Evolutionary conservation across 2,329 filamentous ascomycete genomes (phyloP), one percentile per base, ranked within the genome.

Genomic region (Penicillium sp.): DNA sequence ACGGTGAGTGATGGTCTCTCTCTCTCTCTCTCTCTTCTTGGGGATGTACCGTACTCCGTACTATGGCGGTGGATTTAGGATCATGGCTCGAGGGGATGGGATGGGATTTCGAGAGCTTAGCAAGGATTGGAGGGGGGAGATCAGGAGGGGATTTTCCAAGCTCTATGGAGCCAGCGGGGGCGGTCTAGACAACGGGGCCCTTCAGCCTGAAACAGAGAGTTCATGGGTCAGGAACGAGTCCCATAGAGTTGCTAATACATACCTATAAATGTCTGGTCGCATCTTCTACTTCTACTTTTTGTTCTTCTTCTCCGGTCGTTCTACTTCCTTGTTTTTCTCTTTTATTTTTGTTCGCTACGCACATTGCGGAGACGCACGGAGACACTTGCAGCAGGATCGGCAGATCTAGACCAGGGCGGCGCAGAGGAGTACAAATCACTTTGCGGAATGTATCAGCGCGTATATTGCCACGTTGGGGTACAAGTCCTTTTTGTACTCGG

Each of bases 121-220:
- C 13, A 23, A 48, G 38, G 50, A 42, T 41, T 31, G 33, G 33
- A 46, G 52, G 53, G 53, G 54, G 54, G 54, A 46, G 47, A 48
- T 42, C 45, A 50, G 49, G 53, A 53, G 61, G 60, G 60, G 61
- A 58, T 59, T 55, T 61, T 58, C 57, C 53, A 54, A 50, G 53
- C 53, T 53, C 51, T 56, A 55, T 48, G 58, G 60, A 47, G 53
- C 51, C 43, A 62, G 59, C 53, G 61, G 62, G 33, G 57, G 63
- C 57, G 64, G 65, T 66, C 65, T 66, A 66, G 65, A 66, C 63
- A 52, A 24, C 15, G 50, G 15, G 55, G 53, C 53, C 23, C 5
- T 46, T 42, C 35, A 39, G 47, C 44, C 53, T 60, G 53, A 62
- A 62, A 63, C 56, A 47, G 40, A 9, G 41, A 49, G 49, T 48